These are phyloP conservation scores for Lichina pygmaea DNA, from an alignment of 495 filamentous ascomycete genomes.

Conservation along the genomic window DNA sequence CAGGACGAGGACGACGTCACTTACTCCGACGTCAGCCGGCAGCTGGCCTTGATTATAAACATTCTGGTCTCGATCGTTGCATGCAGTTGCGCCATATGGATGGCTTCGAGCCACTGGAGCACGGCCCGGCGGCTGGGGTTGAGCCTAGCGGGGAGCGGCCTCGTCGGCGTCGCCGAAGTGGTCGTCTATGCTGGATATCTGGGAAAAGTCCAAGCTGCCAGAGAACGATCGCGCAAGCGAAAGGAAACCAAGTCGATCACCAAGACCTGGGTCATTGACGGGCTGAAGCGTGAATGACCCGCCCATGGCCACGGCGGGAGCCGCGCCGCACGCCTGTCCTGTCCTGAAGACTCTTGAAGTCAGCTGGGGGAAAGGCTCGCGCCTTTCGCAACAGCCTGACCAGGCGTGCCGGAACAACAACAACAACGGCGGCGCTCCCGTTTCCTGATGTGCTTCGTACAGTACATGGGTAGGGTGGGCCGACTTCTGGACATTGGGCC, in stretches of 20 bases:
- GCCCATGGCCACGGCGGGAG: no score
- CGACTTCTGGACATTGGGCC: no score
- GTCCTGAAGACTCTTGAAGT: no score
- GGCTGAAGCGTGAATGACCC: not conserved
- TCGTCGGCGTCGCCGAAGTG: constrained; percentile 69
- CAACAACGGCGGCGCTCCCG: no score
- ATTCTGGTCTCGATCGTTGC: constrained; percentile 46
- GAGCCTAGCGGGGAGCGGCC: constrained; percentile 34
- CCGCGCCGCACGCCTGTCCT: no score
- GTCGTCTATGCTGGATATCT: constrained; percentile 72
- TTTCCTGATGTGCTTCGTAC: no score
- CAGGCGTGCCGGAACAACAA: no score
- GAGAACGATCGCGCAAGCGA: constrained; percentile 30
- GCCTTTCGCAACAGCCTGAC: no score
- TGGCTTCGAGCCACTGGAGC: constrained; percentile 40
- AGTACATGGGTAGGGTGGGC: no score
- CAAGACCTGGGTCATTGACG: constrained; percentile 40
- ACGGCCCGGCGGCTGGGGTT: constrained; percentile 39
- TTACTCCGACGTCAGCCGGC: constrained; percentile 38
- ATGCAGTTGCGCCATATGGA: constrained; percentile 44
- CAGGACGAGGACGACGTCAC: constrained; percentile 16
- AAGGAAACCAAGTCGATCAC: constrained; percentile 46
- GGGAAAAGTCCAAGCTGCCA: constrained; percentile 45
- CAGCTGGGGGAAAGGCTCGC: no score
- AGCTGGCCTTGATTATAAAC: constrained; percentile 48